Base-by-base conservation (phyloP, 108 stramenopile species). In the Chaetoceros muelleri region DNA sequence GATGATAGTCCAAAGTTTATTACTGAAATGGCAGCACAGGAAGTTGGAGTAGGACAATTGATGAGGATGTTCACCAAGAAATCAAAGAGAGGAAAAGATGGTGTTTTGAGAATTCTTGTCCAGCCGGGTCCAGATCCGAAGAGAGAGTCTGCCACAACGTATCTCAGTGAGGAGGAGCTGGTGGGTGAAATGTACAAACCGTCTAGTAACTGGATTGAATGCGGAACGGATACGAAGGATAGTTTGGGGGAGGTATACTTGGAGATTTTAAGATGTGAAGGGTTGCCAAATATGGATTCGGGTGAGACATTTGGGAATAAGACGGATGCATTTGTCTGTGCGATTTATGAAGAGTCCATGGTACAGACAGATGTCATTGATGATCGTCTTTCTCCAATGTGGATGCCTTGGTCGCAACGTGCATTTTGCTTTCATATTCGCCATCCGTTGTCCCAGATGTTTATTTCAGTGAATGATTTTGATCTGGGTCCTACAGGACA, bases 341-440 rank as follows among this genome's bases (percentile, higher is more conserved):
- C 80, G 20, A 74, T 84, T 5, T 84, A 73, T 54, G 87, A 84
- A 58, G 87, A 88, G 29, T 77, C 69, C 49, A 55, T 79, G 22
- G 82, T 72, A 5, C 57, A 74, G 46, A 81, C 82, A 8, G 82
- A 84, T 28, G 69, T 76, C 7, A 74, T 84, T 46, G 55, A 63
- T 40, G 75, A 84, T 56, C 62, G 62, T 48, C 58, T 73, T 18
- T 73, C 72, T 13, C 82, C 82, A 31, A 65, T 79, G 27, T 84
- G 71, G 68, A 53, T 81, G 65, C 78, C 78, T 20, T 84, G 83
- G 83, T 67, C 75, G 10, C 66, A 76, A 44, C 68, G 83, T 44
- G 79, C 79, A 0, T 84, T 84, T 56, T 30, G 67, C 17, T 80
- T 84, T 31, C 63, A 74, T 48, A 74, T 73, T 49, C 67, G 61